Base-by-base conservation (phyloP, 495 filamentous ascomycete genomes). In the Tuber aestivum region DNA sequence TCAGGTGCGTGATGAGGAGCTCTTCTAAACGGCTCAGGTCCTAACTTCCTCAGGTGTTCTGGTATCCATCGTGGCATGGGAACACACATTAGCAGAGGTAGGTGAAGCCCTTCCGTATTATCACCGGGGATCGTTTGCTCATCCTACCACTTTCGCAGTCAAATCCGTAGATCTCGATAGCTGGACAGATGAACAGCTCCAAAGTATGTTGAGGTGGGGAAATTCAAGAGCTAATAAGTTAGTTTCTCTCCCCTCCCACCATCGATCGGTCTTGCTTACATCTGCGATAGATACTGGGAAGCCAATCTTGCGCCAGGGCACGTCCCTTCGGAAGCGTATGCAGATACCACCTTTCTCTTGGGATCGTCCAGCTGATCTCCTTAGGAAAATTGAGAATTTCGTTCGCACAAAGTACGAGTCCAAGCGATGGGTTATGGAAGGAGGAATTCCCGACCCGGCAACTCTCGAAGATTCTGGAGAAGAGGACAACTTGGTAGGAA, bases 11-110 rank as follows among this genome's bases (percentile, higher is more conserved):
- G 68, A 72, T 44, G 32, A 69, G 38, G 37, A 41, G 40, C 41
- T 41, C 48, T 70, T 48, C 21, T 44, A 70, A 61, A 38, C 40
- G 37, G 68, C 48, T 48, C 38, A 56, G 71, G 79, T 69, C 41
- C 69, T 77, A 71, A 65, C 27, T 65, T 32, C n/a, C 56, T 48
- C 73, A 87, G 87, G 75, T 99, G 95, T 84, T 98, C 96, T 14
- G 95, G 95, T 78, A 97, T 99, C 82, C 95, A 99, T 85, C 92
- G 95, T 80, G 94, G 94, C 69, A 97, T 99, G 94, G 95, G 95
- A 81, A 98, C 95, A 69, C 95, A 99, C 86, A 97, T 99, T 83
- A 97, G 93, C 83, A 89, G 93, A 83, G 79, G 79, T 81, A 65
- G 20, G 35, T 65, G 44, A 10, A 72, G 12, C 27, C 72, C n/a